Conservation (phyloP, 2,329 filamentous ascomycete genomes). For the Atkinsonella hypoxylon region DNA sequence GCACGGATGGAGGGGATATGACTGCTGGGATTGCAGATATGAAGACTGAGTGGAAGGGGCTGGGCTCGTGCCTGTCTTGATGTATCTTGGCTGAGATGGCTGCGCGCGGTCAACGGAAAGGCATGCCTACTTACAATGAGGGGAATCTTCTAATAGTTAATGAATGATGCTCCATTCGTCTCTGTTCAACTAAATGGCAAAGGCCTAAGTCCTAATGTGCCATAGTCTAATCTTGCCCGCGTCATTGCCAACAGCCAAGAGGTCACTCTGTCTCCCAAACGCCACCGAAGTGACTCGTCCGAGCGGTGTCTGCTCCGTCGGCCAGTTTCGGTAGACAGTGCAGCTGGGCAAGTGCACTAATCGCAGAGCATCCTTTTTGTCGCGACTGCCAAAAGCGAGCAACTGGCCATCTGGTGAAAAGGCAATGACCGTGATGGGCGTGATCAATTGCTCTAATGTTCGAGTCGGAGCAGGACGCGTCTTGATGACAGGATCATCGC, state of each 20-base stretch:
- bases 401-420: slow-evolving; percentile 88
- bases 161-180: not conserved
- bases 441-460: slow-evolving; percentile 76
- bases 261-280: slow-evolving; percentile 50
- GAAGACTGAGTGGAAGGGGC: not conserved
- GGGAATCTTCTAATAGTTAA: not conserved
- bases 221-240: slow-evolving; percentile 78
- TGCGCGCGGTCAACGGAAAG: too few relatives aligned
- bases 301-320: slow-evolving; percentile 77
- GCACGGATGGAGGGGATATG: not conserved
- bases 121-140: not conserved
- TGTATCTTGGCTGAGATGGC: not conserved
- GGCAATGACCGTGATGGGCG: slow-evolving; percentile 63
- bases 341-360: slow-evolving; percentile 84
- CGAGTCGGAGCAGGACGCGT: slow-evolving; percentile 59
- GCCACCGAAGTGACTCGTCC: slow-evolving; percentile 70
- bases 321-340: slow-evolving; percentile 95
- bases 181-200: not conserved
- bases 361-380: slow-evolving; percentile 79
- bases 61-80: not conserved
- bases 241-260: slow-evolving; percentile 82
- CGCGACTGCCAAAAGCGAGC: slow-evolving; percentile 71
- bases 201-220: slow-evolving; percentile 60
- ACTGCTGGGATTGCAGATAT: not conserved
- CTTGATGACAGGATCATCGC: slow-evolving; percentile 40